Percentiles rank a stretch among this genome's conserved stretches.
These are phyloP conservation scores for Neopestalotiopsis sp. DNA, from an alignment of 2,329 filamentous ascomycete genomes.

Conservation along the genomic window DNA sequence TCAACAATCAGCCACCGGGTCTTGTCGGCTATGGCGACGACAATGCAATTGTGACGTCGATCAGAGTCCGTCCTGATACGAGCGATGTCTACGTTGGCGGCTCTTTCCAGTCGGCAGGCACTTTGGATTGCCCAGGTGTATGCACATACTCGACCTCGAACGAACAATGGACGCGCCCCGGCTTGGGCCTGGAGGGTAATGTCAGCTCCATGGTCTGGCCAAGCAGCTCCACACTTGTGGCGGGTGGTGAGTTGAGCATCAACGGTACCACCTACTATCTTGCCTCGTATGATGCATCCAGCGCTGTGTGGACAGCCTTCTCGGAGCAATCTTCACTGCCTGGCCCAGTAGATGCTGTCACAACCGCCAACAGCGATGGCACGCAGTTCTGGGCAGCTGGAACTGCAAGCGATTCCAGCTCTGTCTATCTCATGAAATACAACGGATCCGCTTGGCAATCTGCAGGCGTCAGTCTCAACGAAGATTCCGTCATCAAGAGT, in stretches of 20 bases:
- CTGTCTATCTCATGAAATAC: conserved; percentile 82
- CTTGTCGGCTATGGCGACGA: conserved; percentile 72
- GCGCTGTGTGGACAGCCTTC: conserved; percentile 69
- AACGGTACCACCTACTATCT: conserved; percentile 70
- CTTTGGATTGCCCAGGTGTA: conserved; percentile 79
- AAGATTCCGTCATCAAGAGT: conserved; percentile 73
- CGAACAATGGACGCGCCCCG: conserved; percentile 81
- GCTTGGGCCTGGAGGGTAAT: conserved; percentile 71
- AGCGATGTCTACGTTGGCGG: conserved; percentile 86
- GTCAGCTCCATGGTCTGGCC: conserved; percentile 80
- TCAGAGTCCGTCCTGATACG: conserved; percentile 73
- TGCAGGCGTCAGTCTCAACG: conserved; percentile 66
- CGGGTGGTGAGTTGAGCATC: conserved; percentile 77
- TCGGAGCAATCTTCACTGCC: conserved; percentile 71
- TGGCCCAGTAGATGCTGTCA: conserved; percentile 79
- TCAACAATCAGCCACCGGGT: conserved; percentile 75
- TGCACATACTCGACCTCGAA: conserved; percentile 77
- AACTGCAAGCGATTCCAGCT: conserved; percentile 64
- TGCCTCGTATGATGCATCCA: conserved; percentile 73
- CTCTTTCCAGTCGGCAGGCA: conserved; percentile 81
- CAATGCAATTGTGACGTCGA: conserved; percentile 66
- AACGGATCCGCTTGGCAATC: conserved; percentile 75
- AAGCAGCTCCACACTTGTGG: conserved; percentile 72
- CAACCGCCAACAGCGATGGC: conserved; percentile 73
- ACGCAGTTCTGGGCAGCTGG: conserved; percentile 85